Base-by-base conservation (phyloP, 1,284 basidiomycete species). In the Cryptococcus sp. region DNA sequence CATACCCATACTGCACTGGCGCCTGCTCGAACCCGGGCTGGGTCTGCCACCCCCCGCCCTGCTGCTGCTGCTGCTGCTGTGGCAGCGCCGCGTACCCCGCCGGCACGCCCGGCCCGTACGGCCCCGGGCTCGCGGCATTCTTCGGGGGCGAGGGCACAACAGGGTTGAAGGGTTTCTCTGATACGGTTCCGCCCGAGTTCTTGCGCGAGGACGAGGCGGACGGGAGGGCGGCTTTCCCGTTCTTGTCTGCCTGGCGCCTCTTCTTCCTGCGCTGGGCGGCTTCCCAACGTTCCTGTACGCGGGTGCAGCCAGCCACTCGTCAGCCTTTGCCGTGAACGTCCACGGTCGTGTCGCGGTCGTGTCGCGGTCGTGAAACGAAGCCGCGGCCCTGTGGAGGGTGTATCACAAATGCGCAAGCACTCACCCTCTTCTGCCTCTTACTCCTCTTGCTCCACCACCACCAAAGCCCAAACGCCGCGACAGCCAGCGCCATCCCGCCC, bases 401-500 rank as follows among this genome's bases (percentile, higher is more conserved):
- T n/a, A n/a, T n/a, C n/a, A n/a, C n/a, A n/a, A n/a, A n/a, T 37
- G 20, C 18, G 16, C 23, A 15, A 37, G 12, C 9, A 65, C 67
- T 60, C 49, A 70, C 68, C 52, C 58, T 43, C 35, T 57, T 53
- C 42, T 65, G 56, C 38, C 61, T 49, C 53, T 59, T 60, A 9
- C 58, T 54, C 24, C 63, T 52, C 39, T 62, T 63, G 24, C 43
- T 39, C 50, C 57, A 53, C 60, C 61, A 70, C 56, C 54, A 67
- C 57, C 56, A 68, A 7, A 66, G 36, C 12, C 61, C 50, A 48
- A 65, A 65, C 12, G 50, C 63, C 3, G 47, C 53, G 9, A 68
- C n/a, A 8, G 67, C 68, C 42, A 67, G 24, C 6, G 64, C 67
- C 67, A 70, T 68, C 3, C 68, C 68, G 20, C 68, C 68, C 12